Conservation (phyloP, 176 grass and related monocot species). For the Otatea glauca region DNA sequence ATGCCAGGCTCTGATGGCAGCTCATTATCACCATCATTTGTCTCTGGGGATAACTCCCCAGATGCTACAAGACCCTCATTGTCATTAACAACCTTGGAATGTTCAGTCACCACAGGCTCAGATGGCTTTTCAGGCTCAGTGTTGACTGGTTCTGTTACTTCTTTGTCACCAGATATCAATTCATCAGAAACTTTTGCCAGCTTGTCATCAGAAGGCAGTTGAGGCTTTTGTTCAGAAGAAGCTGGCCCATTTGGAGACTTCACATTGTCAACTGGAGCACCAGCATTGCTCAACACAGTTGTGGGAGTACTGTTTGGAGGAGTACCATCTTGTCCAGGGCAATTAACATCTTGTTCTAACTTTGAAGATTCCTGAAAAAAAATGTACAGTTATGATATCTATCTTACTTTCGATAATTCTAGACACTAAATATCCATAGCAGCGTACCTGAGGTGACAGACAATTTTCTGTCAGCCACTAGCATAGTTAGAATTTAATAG, state of each 20-base stretch:
- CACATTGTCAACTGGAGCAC: conserved; percentile 39
- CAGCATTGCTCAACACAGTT: conserved; percentile 47
- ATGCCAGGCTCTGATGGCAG: conserved; percentile 33
- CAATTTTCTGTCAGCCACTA: background rate
- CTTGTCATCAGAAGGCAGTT: conserved; percentile 42
- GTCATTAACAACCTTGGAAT: conserved; percentile 41
- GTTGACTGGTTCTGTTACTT: conserved; percentile 36
- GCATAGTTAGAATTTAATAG: background rate
- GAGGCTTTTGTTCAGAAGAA: conserved; percentile 70
- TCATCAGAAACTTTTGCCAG: conserved; percentile 47
- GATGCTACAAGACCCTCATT: conserved; percentile 28
- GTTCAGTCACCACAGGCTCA: conserved; percentile 34
- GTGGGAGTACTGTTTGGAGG: conserved; percentile 30
- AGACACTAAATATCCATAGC: background rate
- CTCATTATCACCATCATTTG: conserved; percentile 44
- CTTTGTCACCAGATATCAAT: conserved; percentile 44
- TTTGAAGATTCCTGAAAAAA: conserved; percentile 58
- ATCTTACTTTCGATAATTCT: background rate
- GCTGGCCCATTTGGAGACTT: conserved; percentile 51
- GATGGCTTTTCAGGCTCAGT: conserved; percentile 37
- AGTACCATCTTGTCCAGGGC: conserved; percentile 58
- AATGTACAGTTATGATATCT: conserved; percentile 16
- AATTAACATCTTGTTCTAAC: conserved; percentile 53
- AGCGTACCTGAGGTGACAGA: background rate
- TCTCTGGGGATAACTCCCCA: conserved; percentile 34